These are phyloP conservation scores for Aquilaria yunnanensis DNA, from an alignment of 345 rosid species.

Conservation along the genomic window DNA sequence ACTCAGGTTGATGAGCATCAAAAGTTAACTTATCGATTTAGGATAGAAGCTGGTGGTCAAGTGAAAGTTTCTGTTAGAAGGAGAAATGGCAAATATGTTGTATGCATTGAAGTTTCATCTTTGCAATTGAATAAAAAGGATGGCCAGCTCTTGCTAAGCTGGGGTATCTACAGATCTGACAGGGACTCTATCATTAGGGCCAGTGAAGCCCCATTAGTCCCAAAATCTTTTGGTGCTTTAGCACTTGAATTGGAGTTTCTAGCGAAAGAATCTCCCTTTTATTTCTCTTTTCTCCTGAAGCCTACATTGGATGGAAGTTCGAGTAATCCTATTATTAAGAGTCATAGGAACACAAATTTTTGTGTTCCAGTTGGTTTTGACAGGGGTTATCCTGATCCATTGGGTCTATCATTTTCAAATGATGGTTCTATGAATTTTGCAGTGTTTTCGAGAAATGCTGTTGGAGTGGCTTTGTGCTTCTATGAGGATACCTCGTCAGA, in stretches of 20 bases:
- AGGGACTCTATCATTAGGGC: constrained; percentile 31
- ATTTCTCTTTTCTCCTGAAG: constrained; percentile 71
- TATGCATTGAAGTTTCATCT: constrained; percentile 56
- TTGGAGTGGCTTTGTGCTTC: constrained; percentile 59
- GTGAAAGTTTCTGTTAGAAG: constrained; percentile 56
- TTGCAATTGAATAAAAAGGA: constrained; percentile 26
- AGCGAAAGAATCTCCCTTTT: constrained; percentile 57
- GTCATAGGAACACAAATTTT: constrained; percentile 48
- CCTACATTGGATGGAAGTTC: constrained; percentile 20
- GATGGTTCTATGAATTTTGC: constrained; percentile 74
- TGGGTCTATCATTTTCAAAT: constrained; percentile 65
- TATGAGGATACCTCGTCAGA: constrained; percentile 43
- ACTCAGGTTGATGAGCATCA: constrained; percentile 30
- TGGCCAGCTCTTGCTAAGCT: constrained; percentile 38
- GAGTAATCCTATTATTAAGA: constrained; percentile 43
- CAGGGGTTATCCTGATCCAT: constrained; percentile 60
- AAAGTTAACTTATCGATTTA: constrained; percentile 50
- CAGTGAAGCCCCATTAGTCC: constrained; percentile 40
- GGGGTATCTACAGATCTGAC: constrained; percentile 74
- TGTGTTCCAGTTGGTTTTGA: constrained; percentile 78
- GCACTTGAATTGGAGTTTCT: constrained; percentile 65
- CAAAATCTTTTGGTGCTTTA: constrained; percentile 32
- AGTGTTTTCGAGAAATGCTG: constrained; percentile 54
- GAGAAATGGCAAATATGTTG: constrained; percentile 43
- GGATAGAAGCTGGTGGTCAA: constrained; percentile 65